Evolutionary conservation across 2,329 filamentous ascomycete genomes (phyloP), one percentile per base, ranked within the genome.

Genomic region (Aspergillus ruber): DNA sequence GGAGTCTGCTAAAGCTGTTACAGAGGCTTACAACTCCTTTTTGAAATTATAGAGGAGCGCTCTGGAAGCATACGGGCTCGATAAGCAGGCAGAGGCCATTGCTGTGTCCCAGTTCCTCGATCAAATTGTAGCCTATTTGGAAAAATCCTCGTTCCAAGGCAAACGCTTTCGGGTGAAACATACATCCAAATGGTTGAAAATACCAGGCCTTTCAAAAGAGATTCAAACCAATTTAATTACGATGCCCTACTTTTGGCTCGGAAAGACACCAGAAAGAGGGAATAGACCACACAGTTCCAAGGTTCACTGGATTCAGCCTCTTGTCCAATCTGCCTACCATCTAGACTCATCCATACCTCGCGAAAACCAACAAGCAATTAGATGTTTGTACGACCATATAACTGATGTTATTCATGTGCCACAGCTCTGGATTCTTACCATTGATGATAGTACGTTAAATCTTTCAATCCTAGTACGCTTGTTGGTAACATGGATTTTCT

Each of bases 281-380:
- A 29, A 15, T 13, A 18, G 18, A 17, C 9, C 8, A 5, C 35
- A 38, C 7, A 15, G 6, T 15, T 17, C 35, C 15, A 48, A 44
- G 20, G n/a, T 35, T 7, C 46, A 48, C 23, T 48, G 46, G 46
- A 27, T 40, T 32, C 46, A 44, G n/a, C 42, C 46, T 4, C 17
- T 48, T 21, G 46, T 48, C 3, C 46, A 48, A 27, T 48, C 46
- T 3, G 42, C 32, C 12, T 48, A 48, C 23, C 46, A 48, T 35
- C 46, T 48, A n/a, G 42, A 48, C 8, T 48, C 46, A 2, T 48
- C 46, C 15, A 44, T 40, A 13, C 13, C 32, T 12, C 32, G 46
- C 13, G 46, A 48, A 23, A 33, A 44, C 6, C 46, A 48, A 29
- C 46, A 48, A 20, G 46, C 46, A 9, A 32, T 48, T n/a, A 42